These are phyloP conservation scores for Sporothrix globosa DNA, from an alignment of 2,329 filamentous ascomycete genomes.

Conservation along the genomic window DNA sequence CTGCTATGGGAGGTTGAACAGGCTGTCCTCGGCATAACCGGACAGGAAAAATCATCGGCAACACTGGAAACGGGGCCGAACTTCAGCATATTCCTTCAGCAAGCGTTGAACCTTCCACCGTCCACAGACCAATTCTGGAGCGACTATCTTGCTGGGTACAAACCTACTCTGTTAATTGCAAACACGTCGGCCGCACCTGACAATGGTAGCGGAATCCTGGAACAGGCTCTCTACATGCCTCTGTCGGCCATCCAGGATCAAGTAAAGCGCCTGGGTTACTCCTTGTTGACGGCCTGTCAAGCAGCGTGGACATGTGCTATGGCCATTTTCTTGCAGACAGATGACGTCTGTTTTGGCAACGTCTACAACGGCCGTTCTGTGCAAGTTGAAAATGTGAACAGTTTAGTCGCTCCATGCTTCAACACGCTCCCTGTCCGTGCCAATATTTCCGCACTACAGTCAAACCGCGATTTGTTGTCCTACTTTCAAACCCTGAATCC, in stretches of 20 bases:
- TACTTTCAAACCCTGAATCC: conserved; percentile 48
- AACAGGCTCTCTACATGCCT: conserved; percentile 43
- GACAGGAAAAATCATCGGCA: conserved; percentile 40
- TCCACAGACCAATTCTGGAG: conserved; percentile 69
- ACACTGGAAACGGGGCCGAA: conserved; percentile 46
- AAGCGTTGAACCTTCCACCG: conserved; percentile 55
- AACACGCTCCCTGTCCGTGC: conserved; percentile 79
- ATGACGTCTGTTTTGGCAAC: conserved; percentile 84
- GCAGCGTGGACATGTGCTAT: conserved; percentile 72
- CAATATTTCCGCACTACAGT: conserved; percentile 51
- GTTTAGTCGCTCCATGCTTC: conserved; percentile 86
- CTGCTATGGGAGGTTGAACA: conserved; percentile 72
- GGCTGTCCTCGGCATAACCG: conserved; percentile 55
- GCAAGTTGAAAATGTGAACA: conserved; percentile 66
- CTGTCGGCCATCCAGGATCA: conserved; percentile 53
- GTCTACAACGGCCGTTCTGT: conserved; percentile 78
- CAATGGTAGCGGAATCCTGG: conserved; percentile 32
- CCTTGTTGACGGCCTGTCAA: conserved; percentile 70
- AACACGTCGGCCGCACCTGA: not conserved
- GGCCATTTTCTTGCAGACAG: conserved; percentile 54
- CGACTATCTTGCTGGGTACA: conserved; percentile 56
- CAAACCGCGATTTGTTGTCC: conserved; percentile 56
- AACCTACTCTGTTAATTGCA: conserved; percentile 39
- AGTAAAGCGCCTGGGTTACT: conserved; percentile 58
- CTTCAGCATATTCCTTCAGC: conserved; percentile 66